Conservation (phyloP, 257 asterid genomes). For the Fraxinus quadrangulata region DNA sequence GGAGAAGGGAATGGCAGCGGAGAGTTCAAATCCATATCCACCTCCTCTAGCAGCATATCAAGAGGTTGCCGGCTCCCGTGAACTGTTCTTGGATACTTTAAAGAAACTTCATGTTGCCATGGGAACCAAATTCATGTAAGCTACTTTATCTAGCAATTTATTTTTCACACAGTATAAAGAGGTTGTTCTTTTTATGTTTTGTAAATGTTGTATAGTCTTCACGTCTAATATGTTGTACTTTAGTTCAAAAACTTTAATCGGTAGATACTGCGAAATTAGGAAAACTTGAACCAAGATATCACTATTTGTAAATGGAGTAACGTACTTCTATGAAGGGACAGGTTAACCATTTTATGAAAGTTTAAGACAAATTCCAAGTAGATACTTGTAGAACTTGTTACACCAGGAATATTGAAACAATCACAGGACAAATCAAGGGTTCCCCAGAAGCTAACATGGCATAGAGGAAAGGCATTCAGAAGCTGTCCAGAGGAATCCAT, state of each 20-base stretch:
- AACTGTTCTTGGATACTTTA: constrained; percentile 57
- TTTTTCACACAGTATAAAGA: neutral
- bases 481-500: neutral
- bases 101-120: constrained; percentile 71
- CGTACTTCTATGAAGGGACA: neutral
- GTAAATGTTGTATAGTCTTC: neutral
- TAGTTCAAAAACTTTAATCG: neutral
- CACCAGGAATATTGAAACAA: neutral
- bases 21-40: constrained; percentile 60
- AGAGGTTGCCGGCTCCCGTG: constrained; percentile 52
- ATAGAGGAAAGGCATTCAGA: neutral
- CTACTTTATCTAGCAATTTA: neutral
- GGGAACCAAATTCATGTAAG: constrained; percentile 92
- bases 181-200: neutral
- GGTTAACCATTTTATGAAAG: neutral
- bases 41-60: constrained; percentile 65
- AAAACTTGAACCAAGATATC: neutral
- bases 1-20: constrained; percentile 38
- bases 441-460: neutral
- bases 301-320: neutral
- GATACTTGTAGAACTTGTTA: neutral
- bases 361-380: neutral
- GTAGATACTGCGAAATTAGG: neutral
- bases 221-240: neutral
- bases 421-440: neutral